Base-by-base conservation (phyloP, 495 filamentous ascomycete genomes). In the Bacidia rubella region DNA sequence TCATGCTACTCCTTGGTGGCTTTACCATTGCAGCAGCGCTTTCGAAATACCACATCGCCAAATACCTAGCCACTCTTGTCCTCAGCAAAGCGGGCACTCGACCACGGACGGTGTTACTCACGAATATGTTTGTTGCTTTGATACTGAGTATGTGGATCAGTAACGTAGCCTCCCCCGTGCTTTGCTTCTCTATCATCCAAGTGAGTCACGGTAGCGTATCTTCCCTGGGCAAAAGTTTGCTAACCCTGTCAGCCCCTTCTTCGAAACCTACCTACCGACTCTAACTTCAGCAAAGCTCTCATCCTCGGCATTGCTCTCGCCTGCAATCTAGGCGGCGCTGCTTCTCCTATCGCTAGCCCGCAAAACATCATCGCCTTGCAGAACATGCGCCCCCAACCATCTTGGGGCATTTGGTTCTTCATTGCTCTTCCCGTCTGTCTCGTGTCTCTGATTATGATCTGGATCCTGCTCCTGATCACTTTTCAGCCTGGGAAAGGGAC, bases 91-190 rank as follows among this genome's bases (percentile, higher is more conserved):
- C 92, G 29, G 92, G 92, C 10, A 94, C 92, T 10, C 81, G 79
- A 60, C 90, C 93, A 3, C 74, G 82, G 44, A 85, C 84, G 17
- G 89, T 99, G 19, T 76, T 99, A 11, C 61, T 99, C 22, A 89
- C 90, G 23, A 95, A 89, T 66, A 99, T 99, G 92, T 94, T 95
- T 59, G 92, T 99, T 42, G 92, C 92, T 55, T 90, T 90, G 68
- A 90, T 97, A 62, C 78, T 90, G 32, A 95, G 87, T 58, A 99
- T 99, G 92, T 90, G 93, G 78, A 96, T 99, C 62, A 93, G 86
- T 66, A 99, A 99, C 58, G 92, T 99, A 29, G 92, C 92, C 17
- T 90, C 93, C 3, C 92, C 92, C 0, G 92, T 99, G n/a, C 77
- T 99, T 9, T 99, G 93, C 72, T 97, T 89, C 63, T 93, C 87